Evolutionary conservation across 2,329 filamentous ascomycete species (phyloP), one percentile per base, ranked within the genome.

Genomic region (Pestalotiopsis sp.): DNA sequence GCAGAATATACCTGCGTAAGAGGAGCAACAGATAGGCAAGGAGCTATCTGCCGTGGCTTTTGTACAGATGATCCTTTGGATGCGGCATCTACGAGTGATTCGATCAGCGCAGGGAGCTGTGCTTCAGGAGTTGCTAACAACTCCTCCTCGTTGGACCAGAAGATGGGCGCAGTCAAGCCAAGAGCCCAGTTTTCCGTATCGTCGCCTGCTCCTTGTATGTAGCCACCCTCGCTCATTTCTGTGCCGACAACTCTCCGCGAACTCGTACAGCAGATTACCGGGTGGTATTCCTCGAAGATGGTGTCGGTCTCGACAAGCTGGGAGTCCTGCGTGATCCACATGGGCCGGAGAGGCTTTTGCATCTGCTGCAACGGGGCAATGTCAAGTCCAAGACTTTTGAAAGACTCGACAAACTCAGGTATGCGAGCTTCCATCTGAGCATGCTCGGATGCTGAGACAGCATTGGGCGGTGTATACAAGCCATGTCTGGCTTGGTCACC

Each of bases 131-230:
- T 87, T 0, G 79, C 79, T 23, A 97, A 82, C 12, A 98, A 82
- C 5, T 76, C 52, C 0, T 87, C 82, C 57, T 82, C 83, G 73
- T 97, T 84, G 2, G 80, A 80, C 96, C 96, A 99, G 80, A 97
- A 99, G 0, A 95, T 71, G 0, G 83, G 78, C 0, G 95, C 89
- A 0, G 93, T 96, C 17, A 98, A 86, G 0, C 93, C 94, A 25
- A 88, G 83, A 1, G 94, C 92, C 96, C 96, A 99, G 73, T 93
- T 93, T 83, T 99, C 96, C 13, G 92, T 93, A 78, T 99, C 96
- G 79, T 99, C 96, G 2, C 92, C 96, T 0, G 95, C 95, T 64
- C 96, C 96, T 80, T 98, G 96, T 69, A 99, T 92, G 77, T 99
- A 99, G 5, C 90, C 91, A 3, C 87, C 88, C 70, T 92, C 90